These are phyloP conservation scores for Plasmodium relictum DNA, from an alignment of 169 alveolate genomes.

Conservation along the genomic window DNA sequence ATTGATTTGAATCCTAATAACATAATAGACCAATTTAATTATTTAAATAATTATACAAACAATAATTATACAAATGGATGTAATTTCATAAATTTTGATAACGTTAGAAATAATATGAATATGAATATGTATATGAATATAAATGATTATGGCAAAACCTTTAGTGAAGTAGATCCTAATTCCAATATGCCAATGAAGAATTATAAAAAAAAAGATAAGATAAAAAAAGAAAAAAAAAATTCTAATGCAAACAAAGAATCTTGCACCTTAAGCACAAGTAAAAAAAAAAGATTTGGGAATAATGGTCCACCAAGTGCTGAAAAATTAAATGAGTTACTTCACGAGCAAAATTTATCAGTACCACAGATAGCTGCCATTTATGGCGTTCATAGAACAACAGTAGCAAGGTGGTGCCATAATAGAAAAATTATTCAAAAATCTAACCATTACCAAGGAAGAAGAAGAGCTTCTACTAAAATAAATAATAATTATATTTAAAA, in stretches of 20 bases:
- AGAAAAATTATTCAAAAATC: constrained; percentile 67
- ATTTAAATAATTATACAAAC: not conserved
- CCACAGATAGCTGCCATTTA: constrained; percentile 75
- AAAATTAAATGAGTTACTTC: constrained; percentile 40
- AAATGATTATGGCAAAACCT: not conserved
- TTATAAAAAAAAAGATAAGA: constrained; percentile 34
- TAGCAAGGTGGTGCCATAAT: constrained; percentile 74
- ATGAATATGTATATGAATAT: not conserved
- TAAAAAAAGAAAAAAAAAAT: constrained; percentile 18
- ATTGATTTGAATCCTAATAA: constrained; percentile 1
- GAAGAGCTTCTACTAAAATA: constrained; percentile 8
- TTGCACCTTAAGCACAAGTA: constrained; percentile 5
- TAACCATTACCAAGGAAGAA: constrained; percentile 31
- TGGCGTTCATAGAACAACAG: constrained; percentile 78
- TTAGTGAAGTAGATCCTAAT: constrained; percentile 7
- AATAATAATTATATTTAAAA: constrained; percentile 1
- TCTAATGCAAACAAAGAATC: constrained; percentile 16
- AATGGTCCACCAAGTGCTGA: constrained; percentile 77
- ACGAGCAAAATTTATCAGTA: constrained; percentile 54
- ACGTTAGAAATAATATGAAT: not conserved
- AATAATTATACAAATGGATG: constrained; percentile 19
- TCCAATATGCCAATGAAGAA: not conserved
- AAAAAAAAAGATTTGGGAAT: constrained; percentile 29
- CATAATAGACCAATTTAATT: constrained; percentile 7
- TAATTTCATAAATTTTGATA: constrained; percentile 4